Percentiles rank a stretch among this genome's conserved stretches.
Evolutionary conservation across 1,284 basidiomycete genomes (phyloP).

Genomic region (Mycena sp.): DNA sequence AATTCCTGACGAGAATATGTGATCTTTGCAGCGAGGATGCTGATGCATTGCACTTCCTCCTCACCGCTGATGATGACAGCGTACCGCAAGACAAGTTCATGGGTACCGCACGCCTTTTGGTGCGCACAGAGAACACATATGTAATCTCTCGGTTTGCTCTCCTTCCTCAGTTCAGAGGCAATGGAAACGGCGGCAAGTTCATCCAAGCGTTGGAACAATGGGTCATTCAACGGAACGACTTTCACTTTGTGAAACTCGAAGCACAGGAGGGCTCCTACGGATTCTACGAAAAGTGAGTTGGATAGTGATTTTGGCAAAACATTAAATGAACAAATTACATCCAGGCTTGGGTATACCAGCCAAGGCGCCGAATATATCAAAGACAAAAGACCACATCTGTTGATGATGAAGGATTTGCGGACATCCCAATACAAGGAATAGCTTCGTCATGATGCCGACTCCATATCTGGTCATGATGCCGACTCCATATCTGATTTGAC

Average conservation of each 20-base stretch:
- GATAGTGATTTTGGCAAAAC: no score
- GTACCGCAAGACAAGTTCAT: background rate
- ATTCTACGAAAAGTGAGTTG: slow-evolving; percentile 2
- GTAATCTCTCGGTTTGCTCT: slow-evolving; percentile 4
- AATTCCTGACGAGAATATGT: background rate
- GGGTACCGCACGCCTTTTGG: slow-evolving; percentile 1
- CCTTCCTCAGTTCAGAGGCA: background rate
- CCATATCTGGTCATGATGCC: no score
- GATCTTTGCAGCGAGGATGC: slow-evolving; percentile 3
- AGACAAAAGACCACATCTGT: background rate
- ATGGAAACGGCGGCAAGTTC: background rate
- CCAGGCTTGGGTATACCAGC: background rate
- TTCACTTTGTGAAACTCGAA: background rate
- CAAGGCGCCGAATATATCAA: slow-evolving; percentile 9
- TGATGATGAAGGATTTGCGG: slow-evolving; percentile 1
- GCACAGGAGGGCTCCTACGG: slow-evolving; percentile 6
- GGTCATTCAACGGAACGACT: background rate
- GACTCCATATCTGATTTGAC: no score
- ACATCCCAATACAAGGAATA: no score
- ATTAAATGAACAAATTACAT: no score
- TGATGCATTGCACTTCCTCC: slow-evolving; percentile 1
- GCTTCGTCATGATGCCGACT: no score
- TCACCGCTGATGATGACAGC: background rate
- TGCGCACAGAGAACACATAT: background rate
- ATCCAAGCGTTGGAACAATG: background rate